phyloP scores from a whole-genome alignment of 2,329 filamentous ascomycete species.

The Fusarium tanahbumbuense region DNA sequence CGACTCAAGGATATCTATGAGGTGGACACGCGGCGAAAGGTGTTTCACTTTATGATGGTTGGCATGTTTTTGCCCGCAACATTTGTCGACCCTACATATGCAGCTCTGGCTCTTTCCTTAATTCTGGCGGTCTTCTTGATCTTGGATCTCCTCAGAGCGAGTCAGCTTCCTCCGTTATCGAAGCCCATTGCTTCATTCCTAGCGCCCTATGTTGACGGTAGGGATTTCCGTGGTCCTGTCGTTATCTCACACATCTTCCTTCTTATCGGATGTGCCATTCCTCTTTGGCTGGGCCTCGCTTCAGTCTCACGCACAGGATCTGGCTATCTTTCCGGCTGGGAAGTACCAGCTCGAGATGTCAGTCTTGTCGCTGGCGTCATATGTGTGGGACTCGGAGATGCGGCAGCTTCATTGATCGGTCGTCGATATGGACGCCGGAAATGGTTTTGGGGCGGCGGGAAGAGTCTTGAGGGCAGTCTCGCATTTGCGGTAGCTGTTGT shows the following conservation, averaged over 20 bases:
- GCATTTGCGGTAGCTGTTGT: conserved; percentile 88
- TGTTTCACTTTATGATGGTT: conserved; percentile 99
- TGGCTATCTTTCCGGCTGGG: conserved; percentile 76
- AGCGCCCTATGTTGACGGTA: conserved; percentile 92
- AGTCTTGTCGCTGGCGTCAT: conserved; percentile 93
- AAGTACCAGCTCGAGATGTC: conserved; percentile 77
- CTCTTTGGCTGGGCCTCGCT: conserved; percentile 88
- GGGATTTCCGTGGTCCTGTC: conserved; percentile 92
- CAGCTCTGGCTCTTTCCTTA: conserved; percentile 80
- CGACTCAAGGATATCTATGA: conserved; percentile 81
- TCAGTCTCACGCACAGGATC: conserved; percentile 69
- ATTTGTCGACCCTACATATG: conserved; percentile 87
- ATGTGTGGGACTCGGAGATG: conserved; percentile 95
- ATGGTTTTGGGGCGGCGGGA: conserved; percentile 97
- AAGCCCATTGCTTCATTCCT: conserved; percentile 88
- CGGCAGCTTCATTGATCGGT: conserved; percentile 90
- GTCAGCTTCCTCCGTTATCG: conserved; percentile 89
- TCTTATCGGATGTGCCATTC: conserved; percentile 93
- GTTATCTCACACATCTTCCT: conserved; percentile 97
- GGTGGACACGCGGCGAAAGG: conserved; percentile 94
- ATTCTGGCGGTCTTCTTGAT: conserved; percentile 87
- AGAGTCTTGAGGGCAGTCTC: conserved; percentile 87
- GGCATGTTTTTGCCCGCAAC: conserved; percentile 90
- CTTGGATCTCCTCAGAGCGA: conserved; percentile 88
- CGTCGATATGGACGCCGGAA: conserved; percentile 86